Base-by-base conservation (phyloP, 495 filamentous ascomycete genomes). In the Emericellopsis terricola region DNA sequence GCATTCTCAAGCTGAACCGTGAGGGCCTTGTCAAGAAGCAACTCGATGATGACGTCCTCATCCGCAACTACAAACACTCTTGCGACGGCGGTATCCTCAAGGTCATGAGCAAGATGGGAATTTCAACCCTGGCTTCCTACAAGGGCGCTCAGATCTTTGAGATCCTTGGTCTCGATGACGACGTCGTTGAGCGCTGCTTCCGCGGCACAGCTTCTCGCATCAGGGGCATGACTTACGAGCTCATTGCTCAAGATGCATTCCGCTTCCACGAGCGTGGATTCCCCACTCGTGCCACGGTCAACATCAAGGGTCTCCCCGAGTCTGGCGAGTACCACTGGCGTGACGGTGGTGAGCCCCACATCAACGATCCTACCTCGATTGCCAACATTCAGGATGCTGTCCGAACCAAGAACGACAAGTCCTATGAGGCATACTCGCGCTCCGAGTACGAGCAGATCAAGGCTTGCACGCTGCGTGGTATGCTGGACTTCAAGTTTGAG, bases 51-150 rank as follows among this genome's bases (percentile, higher is more conserved):
- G 82, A 92, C 30, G 67, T 73, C 40, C 74, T 96, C 33, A 81
- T 99, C 40, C 74, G 79, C 39, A 99, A 99, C 59, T 99, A 96
- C 67, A 92, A 91, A 64, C 81, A 89, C 47, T 99, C 89, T 30
- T 91, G 83, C 47, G 91, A 96, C 46, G 89, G 89, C 45, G 89
- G 89, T 56, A 94, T 99, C 40, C 67, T 99, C 38, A 99, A 99
- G 63, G 89, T 99, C 50, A 99, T 99, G 89, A 93, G 83, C 59
- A 99, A 99, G 67, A 99, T 99, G 89, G 89, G 89, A 59, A 99
- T 99, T 45, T 99, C 89, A 8, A 99, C 89, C 29, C 63, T 99
- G 29, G 83, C 89, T 52, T 91, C 81, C 45, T 99, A 99, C 67
- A 99, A 99, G 64, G 89, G 89, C 52, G 89, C 89, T 35, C 89